Evolutionary conservation across 176 grass and related monocot species (phyloP), one percentile per base, ranked within the genome.

Genomic region (Avena eriantha): DNA sequence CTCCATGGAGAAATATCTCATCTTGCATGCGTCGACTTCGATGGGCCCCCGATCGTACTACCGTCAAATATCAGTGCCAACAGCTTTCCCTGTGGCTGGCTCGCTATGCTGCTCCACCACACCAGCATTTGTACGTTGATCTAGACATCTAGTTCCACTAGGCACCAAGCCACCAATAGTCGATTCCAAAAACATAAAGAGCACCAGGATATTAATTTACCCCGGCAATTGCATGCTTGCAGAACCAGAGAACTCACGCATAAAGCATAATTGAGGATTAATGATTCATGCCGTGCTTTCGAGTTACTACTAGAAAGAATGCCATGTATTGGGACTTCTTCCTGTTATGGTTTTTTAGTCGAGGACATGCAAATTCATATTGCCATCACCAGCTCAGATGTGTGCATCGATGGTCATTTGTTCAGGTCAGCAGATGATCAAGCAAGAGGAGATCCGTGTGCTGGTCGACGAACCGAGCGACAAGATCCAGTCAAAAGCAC

Each of bases 1-100:
- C 69, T 47, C 9, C 41, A 39, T n/a, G 29, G 41, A 73, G 69
- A 73, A 73, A 73, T 73, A 73, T 73, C 29, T 41, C 39, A 41
- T 73, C 12, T 58, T 70, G 41, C 70, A 47, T 73, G 70, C 41
- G 21, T 24, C 43, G 41, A 73, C 70, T 41, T 73, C 70, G 41
- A 46, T 24, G 39, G 70, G 45, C 70, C 46, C 43, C 47, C 10
- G 41, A 73, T 73, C 5, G 70, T 73, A 22, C n/a, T 71, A 71
- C 41, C 7, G 12, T 24, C 41, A 24, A 73, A 24, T 22, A 73
- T 46, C 69, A 10, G 9, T 43, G 19, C 69, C 41, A 72, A 72
- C 70, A 47, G 12, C 41, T 47, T 73, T 24, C 17, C 45, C 70
- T 46, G 41, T 70, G 68, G 68, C 16, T 43, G 18, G 18, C 51